Percentiles rank a stretch among this genome's conserved stretches.
Evolutionary conservation across 1,284 basidiomycete species (phyloP).

Genomic region (Ustilago shanxiensis): DNA sequence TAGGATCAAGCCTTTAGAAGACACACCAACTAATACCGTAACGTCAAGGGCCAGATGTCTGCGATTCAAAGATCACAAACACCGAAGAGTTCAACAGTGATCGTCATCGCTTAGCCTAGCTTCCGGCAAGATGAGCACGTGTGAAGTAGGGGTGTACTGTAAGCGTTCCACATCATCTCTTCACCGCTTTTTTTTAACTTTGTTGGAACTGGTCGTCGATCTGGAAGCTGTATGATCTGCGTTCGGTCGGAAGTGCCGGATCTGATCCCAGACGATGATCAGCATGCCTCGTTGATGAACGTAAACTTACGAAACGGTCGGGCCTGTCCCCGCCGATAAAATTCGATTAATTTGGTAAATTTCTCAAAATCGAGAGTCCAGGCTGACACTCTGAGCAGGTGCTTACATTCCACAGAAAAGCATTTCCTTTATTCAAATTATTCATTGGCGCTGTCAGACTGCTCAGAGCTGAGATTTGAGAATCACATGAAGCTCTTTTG

Average conservation of each 20-base stretch:
- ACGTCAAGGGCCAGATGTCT: no score
- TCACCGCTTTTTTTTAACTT: not conserved
- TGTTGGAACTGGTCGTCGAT: not conserved
- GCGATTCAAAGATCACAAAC: not conserved
- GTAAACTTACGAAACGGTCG: not conserved
- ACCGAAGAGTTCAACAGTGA: not conserved
- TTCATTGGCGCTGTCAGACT: not conserved
- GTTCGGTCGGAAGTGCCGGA: not conserved
- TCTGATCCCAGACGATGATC: not conserved
- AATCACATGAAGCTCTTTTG: no score
- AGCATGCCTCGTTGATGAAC: not conserved
- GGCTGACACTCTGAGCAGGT: not conserved
- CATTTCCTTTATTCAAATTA: not conserved
- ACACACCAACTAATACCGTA: no score
- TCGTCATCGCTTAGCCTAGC: slow-evolving; percentile 2
- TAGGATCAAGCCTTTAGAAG: no score
- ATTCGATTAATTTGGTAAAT: not conserved
- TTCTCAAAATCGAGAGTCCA: not conserved
- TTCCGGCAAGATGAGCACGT: not conserved
- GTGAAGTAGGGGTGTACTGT: no score
- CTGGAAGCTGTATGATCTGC: not conserved
- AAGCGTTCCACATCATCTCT: no score
- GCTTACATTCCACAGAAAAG: not conserved
- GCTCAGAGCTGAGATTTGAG: not conserved
- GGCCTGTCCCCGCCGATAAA: not conserved